These are phyloP conservation scores for Phytophthora pinifolia DNA, from an alignment of 352 stramenopile genomes.

Conservation along the genomic window DNA sequence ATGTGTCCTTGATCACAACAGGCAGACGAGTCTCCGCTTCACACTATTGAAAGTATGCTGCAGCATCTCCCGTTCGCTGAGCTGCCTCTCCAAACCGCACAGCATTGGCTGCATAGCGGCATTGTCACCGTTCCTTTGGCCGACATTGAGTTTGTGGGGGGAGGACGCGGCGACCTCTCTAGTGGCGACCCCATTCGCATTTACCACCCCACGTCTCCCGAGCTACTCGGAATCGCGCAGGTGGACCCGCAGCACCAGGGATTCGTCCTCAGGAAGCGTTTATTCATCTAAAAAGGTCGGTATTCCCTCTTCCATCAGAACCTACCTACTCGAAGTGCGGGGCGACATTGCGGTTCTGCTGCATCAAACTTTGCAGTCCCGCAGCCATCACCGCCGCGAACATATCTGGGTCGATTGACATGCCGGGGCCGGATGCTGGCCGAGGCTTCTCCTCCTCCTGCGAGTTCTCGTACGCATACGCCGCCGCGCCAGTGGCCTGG, in stretches of 20 bases:
- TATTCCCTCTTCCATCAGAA: conserved; percentile 18
- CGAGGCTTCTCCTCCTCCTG: conserved; percentile 39
- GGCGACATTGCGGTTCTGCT: conserved; percentile 32
- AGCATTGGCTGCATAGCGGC: conserved; percentile 54
- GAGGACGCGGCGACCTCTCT: conserved; percentile 25
- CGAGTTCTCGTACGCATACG: conserved; percentile 78
- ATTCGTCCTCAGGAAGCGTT: conserved; percentile 65
- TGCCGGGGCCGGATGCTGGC: conserved; percentile 23
- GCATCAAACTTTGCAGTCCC: conserved; percentile 86
- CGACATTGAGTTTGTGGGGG: conserved; percentile 27
- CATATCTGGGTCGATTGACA: conserved; percentile 79
- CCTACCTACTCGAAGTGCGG: conserved; percentile 34
- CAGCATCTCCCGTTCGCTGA: conserved; percentile 52
- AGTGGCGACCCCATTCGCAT: conserved; percentile 53
- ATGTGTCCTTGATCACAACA: conserved; percentile 16
- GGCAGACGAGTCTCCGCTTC: conserved; percentile 37
- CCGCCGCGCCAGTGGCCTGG: conserved; percentile 74
- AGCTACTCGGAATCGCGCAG: conserved; percentile 61
- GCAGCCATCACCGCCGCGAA: conserved; percentile 83
- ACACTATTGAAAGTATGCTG: conserved; percentile 61
- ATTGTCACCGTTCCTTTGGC: conserved; percentile 34
- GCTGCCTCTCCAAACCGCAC: conserved; percentile 28
- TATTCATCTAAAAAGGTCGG: conserved; percentile 52
- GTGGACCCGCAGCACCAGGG: conserved; percentile 37
- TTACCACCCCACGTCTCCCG: conserved; percentile 35